Evolutionary conservation across 495 filamentous ascomycete genomes (phyloP).

Genomic region (Hypoxylon fuscum): DNA sequence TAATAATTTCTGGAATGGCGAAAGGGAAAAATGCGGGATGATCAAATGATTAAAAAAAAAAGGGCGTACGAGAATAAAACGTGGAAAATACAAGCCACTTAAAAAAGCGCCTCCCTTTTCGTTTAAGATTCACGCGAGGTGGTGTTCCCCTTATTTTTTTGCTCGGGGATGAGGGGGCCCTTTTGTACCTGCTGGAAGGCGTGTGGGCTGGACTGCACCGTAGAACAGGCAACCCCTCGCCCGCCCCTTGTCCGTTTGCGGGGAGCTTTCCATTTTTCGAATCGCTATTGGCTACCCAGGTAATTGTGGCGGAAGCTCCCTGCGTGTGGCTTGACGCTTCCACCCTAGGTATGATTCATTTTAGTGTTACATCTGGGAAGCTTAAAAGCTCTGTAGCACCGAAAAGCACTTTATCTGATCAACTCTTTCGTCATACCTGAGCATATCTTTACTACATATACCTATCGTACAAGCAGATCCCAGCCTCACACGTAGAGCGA

Average conservation of each 20-base stretch:
- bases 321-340: constrained; percentile 25
- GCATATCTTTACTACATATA: too few species aligned
- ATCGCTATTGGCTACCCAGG: constrained; percentile 15
- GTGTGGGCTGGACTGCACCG: constrained; percentile 24
- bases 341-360: not conserved
- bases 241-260: constrained; percentile 35
- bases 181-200: constrained; percentile 41
- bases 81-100: constrained; percentile 15
- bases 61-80: not conserved
- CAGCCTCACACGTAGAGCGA: too few species aligned
- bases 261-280: constrained; percentile 20
- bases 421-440: too few species aligned
- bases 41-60: not conserved
- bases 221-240: constrained; percentile 28
- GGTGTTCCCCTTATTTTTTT: constrained; percentile 31
- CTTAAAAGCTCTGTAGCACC: too few species aligned
- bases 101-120: constrained; percentile 27
- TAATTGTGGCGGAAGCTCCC: constrained; percentile 14
- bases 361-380: too few species aligned
- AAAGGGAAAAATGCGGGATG: constrained; percentile 8
- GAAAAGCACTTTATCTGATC: too few species aligned
- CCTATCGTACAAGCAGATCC: too few species aligned
- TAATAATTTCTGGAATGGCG: not conserved
- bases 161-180: constrained; percentile 39
- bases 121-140: constrained; percentile 28